Evolutionary conservation across 805 yeast species (phyloP).

Genomic region (Candida silvatica): DNA sequence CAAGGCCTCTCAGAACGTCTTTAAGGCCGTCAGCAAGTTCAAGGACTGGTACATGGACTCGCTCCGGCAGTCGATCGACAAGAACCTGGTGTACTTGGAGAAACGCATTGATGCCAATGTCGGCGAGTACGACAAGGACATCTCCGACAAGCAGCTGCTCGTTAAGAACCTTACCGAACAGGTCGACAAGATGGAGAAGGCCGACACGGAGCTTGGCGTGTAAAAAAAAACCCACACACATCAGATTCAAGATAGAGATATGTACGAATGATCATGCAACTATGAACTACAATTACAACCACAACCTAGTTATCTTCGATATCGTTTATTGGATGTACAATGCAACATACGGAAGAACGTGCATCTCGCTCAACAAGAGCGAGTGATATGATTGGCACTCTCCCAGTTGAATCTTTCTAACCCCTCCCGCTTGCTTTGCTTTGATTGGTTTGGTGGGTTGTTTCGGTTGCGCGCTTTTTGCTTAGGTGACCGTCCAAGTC

Average conservation of each 20-base stretch:
- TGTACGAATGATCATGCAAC: background rate
- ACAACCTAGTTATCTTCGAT: background rate
- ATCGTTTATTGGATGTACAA: no score
- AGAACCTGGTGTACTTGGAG: slow-evolving; percentile 12
- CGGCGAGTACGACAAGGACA: slow-evolving; percentile 7
- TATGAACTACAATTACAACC: background rate
- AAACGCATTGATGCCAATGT: slow-evolving; percentile 11
- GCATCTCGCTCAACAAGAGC: no score
- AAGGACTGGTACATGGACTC: slow-evolving; percentile 19
- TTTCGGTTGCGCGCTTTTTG: no score
- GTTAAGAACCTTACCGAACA: slow-evolving; percentile 8
- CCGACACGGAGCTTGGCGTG: background rate
- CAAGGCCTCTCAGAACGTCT: slow-evolving; percentile 16
- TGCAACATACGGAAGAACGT: no score
- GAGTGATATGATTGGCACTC: no score
- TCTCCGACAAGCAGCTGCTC: slow-evolving; percentile 6
- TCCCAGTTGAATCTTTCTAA: no score
- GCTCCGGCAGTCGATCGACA: slow-evolving; percentile 19
- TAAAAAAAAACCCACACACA: background rate
- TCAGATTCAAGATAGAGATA: background rate
- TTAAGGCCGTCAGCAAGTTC: slow-evolving; percentile 11
- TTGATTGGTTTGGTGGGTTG: no score
- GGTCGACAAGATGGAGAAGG: background rate
- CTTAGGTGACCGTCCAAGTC: slow-evolving; percentile 44
- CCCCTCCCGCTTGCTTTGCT: no score